Evolutionary conservation across 352 stramenopile genomes (phyloP).

Genomic region (Ophiocytium majus): DNA sequence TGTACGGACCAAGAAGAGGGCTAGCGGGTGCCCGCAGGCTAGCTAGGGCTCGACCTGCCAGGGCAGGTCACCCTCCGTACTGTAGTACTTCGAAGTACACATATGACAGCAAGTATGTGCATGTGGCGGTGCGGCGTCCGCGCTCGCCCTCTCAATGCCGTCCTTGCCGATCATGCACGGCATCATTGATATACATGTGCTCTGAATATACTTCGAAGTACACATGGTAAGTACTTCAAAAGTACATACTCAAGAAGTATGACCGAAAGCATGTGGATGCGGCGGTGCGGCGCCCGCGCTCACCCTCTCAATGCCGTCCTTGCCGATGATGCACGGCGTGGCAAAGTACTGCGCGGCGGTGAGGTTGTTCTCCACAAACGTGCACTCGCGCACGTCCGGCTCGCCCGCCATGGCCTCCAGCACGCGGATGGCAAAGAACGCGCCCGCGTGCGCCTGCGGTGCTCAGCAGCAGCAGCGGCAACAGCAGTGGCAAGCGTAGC

Average conservation of each 20-base stretch:
- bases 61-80: too few relatives aligned
- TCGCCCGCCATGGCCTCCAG: slow-evolving; percentile 90
- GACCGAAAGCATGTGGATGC: not conserved
- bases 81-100: not conserved
- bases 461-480: too few relatives aligned
- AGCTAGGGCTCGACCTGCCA: too few relatives aligned
- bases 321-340: slow-evolving; percentile 82
- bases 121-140: too few relatives aligned
- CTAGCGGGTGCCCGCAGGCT: too few relatives aligned
- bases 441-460: slow-evolving; percentile 85
- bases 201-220: slow-evolving; percentile 89
- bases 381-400: slow-evolving; percentile 90
- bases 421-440: slow-evolving; percentile 85
- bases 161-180: slow-evolving; percentile 86
- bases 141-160: slow-evolving; percentile 84
- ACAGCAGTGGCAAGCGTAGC: too few relatives aligned
- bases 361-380: slow-evolving; percentile 93
- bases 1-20: too few relatives aligned
- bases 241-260: not conserved
- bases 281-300: too few relatives aligned
- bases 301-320: slow-evolving; percentile 86
- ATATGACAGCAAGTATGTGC: too few relatives aligned
- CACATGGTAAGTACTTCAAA: slow-evolving; percentile 91
- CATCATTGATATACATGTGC: too few relatives aligned
- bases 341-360: slow-evolving; percentile 93